A percentile compares a stretch with the other conserved stretches of the same genome.
These are phyloP conservation scores for Vinca minor DNA, from an alignment of 257 asterid species.

Conservation along the genomic window DNA sequence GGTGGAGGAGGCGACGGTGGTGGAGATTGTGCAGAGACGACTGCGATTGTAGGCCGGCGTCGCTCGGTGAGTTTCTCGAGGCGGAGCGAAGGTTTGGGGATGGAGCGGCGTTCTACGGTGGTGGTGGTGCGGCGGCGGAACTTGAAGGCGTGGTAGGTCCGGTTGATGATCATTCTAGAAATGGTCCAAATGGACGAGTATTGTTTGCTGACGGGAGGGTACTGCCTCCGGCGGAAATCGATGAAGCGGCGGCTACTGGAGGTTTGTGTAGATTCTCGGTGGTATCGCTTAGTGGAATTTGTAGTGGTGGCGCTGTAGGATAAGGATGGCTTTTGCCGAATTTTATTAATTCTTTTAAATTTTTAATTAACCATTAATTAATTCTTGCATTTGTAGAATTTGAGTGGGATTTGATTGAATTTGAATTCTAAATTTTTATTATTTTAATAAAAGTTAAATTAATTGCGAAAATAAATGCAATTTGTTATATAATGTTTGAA, in stretches of 20 bases:
- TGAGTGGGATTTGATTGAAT: too few species aligned
- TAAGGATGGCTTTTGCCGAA: slow-evolving; percentile 10
- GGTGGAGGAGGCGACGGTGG: slow-evolving; percentile 72
- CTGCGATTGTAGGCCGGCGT: slow-evolving; percentile 49
- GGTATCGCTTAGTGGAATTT: slow-evolving; percentile 36
- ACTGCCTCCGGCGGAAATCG: slow-evolving; percentile 56
- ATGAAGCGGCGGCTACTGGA: slow-evolving; percentile 27
- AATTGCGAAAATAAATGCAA: too few species aligned
- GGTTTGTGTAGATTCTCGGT: slow-evolving; percentile 57
- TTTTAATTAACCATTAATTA: too few species aligned
- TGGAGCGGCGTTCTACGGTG: slow-evolving; percentile 32
- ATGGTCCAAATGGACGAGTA: slow-evolving; percentile 52
- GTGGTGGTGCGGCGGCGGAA: slow-evolving; percentile 50
- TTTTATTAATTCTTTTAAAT: too few species aligned
- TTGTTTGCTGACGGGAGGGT: slow-evolving; percentile 85
- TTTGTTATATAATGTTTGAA: too few species aligned
- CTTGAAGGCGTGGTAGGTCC: slow-evolving; percentile 51
- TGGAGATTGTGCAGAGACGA: slow-evolving; percentile 81
- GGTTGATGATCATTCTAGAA: slow-evolving; percentile 33
- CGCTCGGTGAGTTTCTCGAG: slow-evolving; percentile 75
- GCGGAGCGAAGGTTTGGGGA: slow-evolving; percentile 82
- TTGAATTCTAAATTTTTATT: too few species aligned
- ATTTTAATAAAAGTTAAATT: too few species aligned
- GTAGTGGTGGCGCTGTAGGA: slow-evolving; percentile 34
- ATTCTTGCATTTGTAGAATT: too few species aligned